Base-by-base conservation (phyloP, 108 stramenopile genomes). In the Conticribra guillardii region DNA sequence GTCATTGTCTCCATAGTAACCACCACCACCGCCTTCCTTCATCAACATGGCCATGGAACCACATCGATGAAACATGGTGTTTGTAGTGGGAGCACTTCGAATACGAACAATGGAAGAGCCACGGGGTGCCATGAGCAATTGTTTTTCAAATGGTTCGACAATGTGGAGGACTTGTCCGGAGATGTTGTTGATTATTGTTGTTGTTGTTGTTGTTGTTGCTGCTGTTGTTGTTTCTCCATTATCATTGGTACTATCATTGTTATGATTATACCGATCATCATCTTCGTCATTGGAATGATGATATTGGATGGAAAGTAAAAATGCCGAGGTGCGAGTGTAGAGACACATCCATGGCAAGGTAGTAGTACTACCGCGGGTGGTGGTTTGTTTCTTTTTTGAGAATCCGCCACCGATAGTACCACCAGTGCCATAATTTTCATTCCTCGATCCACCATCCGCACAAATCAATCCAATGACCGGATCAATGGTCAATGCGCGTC, bases 391-490 rank as follows among this genome's bases (percentile, higher is more conserved):
- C n/a, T n/a, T n/a, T n/a, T n/a, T n/a, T n/a, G n/a, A n/a, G n/a
- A n/a, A n/a, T n/a, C n/a, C n/a, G n/a, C n/a, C n/a, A n/a, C n/a
- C n/a, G n/a, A n/a, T n/a, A n/a, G n/a, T n/a, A n/a, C n/a, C n/a
- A n/a, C n/a, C n/a, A n/a, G n/a, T n/a, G n/a, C n/a, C n/a, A n/a
- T n/a, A 32, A 51, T 54, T 70, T 34, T 4, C 7, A 4, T 48
- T 62, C 50, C 45, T 69, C 31, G 51, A 33, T 17, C 54, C 73
- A 16, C 67, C 87, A 41, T 84, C 87, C 23, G 87, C 84, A 51
- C 85, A 86, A 4, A 92, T 48, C 3, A 92, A 54, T 52, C 87
- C 90, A 19, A 89, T 49, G 0, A 85, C 71, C 4, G 88, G 85
- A 79, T 89, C 86, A 7, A 82, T 67, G 4, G 41, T 32, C n/a